Conservation (phyloP, 768 basidiomycete genomes). For the Amanita fuliginea region DNA sequence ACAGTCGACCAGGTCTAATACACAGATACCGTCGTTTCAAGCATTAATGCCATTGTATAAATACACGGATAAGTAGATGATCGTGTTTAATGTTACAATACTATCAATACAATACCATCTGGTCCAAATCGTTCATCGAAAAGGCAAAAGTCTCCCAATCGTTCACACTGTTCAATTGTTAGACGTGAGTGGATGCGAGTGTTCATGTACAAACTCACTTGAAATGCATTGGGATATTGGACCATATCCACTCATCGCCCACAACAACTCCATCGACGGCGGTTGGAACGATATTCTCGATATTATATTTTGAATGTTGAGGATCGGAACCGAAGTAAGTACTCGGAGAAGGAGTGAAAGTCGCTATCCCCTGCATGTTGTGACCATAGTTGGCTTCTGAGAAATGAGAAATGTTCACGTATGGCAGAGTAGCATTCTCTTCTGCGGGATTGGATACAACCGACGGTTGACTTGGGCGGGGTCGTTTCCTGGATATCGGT, state of each 20-base stretch:
- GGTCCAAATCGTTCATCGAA: neutral
- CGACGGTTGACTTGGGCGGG: slow-evolving; percentile 22
- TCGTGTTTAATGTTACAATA: neutral
- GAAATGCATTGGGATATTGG: slow-evolving; percentile 39
- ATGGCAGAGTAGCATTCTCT: neutral
- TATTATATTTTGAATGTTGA: neutral
- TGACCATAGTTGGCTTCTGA: neutral
- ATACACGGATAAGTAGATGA: neutral
- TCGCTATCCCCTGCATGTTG: neutral
- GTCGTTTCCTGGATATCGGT: slow-evolving; percentile 35
- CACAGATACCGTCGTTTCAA: neutral
- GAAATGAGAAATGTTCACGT: neutral
- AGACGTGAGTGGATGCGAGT: neutral
- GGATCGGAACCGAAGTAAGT: neutral
- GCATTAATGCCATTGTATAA: neutral
- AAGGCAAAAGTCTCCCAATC: slow-evolving; percentile 14
- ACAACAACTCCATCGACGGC: neutral
- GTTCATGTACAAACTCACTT: slow-evolving; percentile 24
- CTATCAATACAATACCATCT: neutral
- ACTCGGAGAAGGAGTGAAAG: neutral
- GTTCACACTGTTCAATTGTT: slow-evolving; percentile 11
- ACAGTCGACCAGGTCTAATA: neutral
- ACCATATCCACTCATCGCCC: slow-evolving; percentile 39
- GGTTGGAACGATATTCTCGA: neutral
- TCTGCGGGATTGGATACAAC: neutral